Base-by-base conservation (phyloP, 1,139 yeast genomes). In the Kodamaea suecica region DNA sequence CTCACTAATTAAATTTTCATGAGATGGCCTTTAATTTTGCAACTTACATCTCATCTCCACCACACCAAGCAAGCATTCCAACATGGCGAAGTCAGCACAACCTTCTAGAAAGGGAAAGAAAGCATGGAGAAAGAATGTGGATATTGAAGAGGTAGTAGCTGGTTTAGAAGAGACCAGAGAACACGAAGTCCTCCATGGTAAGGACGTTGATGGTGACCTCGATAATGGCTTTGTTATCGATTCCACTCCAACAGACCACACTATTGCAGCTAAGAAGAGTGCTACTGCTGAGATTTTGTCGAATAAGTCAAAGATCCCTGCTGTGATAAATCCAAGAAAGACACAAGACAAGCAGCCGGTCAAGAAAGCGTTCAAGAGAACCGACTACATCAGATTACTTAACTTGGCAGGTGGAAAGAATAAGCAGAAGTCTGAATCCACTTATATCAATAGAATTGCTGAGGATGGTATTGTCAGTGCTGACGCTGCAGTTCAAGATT, bases 91-190 rank as follows among this genome's bases (percentile, higher is more conserved):
- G 40, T 17, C 43, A 33, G 24, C 47, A 24, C 96, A 87, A 60
- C 59, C 82, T 5, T 85, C 96, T 5, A 76, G 97, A 52, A 92
- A 92, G 67, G 95, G 96, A 35, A 90, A 85, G 70, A 81, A 75
- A 56, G 84, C 97, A 5, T 92, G 98, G 98, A 81, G 97, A 60
- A 92, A 92, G 62, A 86, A 92, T 58, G 85, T 92, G 40, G 95
- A 92, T 54, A 66, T 92, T 17, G 79, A 78, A 16, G 96, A 87
- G 42, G 66, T 92, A 34, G 88, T 84, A 53, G 61, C 65, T 29
- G 84, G 81, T 5, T 65, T 92, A 32, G 94, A 83, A 45, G 78
- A 75, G 31, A 70, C 73, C 35, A 70, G 87, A 38, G 94, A 84
- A 36, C 75, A 78, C 41, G 76, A 84, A 49, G 72, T 84, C 37